Conservation (phyloP, 148 eudicot genomes). For the Silene uniflora region DNA sequence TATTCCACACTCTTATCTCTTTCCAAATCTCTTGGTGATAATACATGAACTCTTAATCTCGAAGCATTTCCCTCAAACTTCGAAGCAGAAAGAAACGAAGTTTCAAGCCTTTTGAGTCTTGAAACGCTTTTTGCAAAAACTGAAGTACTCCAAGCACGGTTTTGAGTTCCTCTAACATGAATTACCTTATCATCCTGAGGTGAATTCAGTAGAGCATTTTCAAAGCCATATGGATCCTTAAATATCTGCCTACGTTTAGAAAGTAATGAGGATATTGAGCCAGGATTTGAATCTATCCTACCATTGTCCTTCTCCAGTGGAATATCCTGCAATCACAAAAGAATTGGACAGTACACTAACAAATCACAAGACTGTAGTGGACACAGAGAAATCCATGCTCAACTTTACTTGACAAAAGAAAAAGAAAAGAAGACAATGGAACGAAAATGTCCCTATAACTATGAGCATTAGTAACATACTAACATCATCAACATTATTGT, state of each 20-base stretch:
- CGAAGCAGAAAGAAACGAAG: slow-evolving; percentile 44
- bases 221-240: slow-evolving; percentile 24
- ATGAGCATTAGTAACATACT: not conserved
- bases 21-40: slow-evolving; percentile 27
- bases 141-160: slow-evolving; percentile 26
- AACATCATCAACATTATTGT: not conserved
- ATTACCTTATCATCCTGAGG: slow-evolving; percentile 30
- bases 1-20: slow-evolving; percentile 20
- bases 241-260: slow-evolving; percentile 36
- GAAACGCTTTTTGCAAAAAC: slow-evolving; percentile 31
- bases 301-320: slow-evolving; percentile 24
- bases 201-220: slow-evolving; percentile 23
- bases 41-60: slow-evolving; percentile 25
- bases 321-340: slow-evolving; percentile 33
- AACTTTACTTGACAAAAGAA: not conserved
- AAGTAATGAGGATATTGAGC: slow-evolving; percentile 42
- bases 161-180: slow-evolving; percentile 23
- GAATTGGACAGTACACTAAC: not conserved
- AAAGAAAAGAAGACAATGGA: not conserved
- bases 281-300: slow-evolving; percentile 28
- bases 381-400: slow-evolving; percentile 1
- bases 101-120: slow-evolving; percentile 32
- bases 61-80: slow-evolving; percentile 43
- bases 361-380: not conserved
- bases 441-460: not conserved